Evolutionary conservation across 1,139 yeast genomes (phyloP).

Genomic region (Zhuliangozyma blackwelliae): DNA sequence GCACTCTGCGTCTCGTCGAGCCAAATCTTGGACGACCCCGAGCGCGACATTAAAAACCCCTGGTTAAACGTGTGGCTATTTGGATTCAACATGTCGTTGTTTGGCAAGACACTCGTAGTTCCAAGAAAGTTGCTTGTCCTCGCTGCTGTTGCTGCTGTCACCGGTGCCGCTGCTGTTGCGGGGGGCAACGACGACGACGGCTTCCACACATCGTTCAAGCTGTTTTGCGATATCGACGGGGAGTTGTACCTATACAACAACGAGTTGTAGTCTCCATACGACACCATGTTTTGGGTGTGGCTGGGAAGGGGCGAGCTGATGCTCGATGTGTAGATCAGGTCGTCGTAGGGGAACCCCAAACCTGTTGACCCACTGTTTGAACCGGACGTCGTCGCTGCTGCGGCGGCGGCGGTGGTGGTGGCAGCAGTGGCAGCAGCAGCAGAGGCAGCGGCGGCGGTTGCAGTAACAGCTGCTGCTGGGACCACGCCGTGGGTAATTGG

Average conservation of each 20-base stretch:
- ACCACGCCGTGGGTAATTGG: constrained; percentile 3
- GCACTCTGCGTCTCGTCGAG: constrained; percentile 7
- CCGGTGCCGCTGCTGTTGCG: too few relatives aligned
- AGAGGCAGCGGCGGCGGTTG: constrained; percentile 1
- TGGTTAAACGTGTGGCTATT: neutral
- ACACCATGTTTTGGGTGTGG: constrained; percentile 6
- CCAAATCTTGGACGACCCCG: constrained; percentile 11
- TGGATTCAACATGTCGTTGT: neutral
- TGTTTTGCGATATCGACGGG: constrained; percentile 12
- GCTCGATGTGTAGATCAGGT: constrained; percentile 14
- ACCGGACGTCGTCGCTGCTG: neutral
- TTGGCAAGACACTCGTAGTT: neutral
- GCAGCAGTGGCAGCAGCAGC: constrained; percentile 1
- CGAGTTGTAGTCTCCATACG: constrained; percentile 10
- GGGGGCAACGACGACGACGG: neutral
- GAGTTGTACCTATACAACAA: constrained; percentile 14
- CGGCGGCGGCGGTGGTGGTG: neutral
- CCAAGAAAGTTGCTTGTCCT: neutral
- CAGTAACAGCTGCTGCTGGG: neutral
- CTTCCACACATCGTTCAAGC: constrained; percentile 12
- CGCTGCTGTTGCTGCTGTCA: neutral
- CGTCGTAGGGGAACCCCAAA: constrained; percentile 21
- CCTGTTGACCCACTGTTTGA: too few relatives aligned
- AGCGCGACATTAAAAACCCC: constrained; percentile 11
- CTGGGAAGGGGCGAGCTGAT: constrained; percentile 9